A percentile compares a stretch with the other conserved stretches of the same genome.
phyloP scores from a whole-genome alignment of 805 yeast species.

The Saturnispora kantuleensis region DNA sequence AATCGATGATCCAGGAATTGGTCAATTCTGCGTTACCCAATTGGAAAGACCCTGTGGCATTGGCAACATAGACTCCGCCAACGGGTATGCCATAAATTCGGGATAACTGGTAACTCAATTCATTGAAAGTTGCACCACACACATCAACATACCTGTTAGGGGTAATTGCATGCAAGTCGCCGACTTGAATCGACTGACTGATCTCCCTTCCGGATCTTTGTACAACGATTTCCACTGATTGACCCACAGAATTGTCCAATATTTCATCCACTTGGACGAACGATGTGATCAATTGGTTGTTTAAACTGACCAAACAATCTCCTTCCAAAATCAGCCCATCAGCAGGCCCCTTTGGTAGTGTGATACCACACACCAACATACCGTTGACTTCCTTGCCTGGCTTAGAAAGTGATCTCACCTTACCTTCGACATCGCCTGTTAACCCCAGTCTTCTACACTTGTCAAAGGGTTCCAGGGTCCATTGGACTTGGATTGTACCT shows the following conservation, averaged over 20 bases:
- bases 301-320: slow-evolving; percentile 68
- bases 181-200: slow-evolving; percentile 43
- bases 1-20: slow-evolving; percentile 73
- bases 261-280: slow-evolving; percentile 79
- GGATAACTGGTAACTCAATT: slow-evolving; percentile 82
- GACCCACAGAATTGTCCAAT: slow-evolving; percentile 61
- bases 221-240: slow-evolving; percentile 43
- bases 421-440: slow-evolving; percentile 59
- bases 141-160: slow-evolving; percentile 76
- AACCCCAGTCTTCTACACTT: slow-evolving; percentile 85
- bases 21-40: slow-evolving; percentile 42
- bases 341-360: slow-evolving; percentile 81
- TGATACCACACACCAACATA: slow-evolving; percentile 69
- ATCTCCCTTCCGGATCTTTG: slow-evolving; percentile 68
- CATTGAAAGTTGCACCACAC: slow-evolving; percentile 80
- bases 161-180: slow-evolving; percentile 71
- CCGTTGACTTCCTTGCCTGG: slow-evolving; percentile 69
- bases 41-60: slow-evolving; percentile 69
- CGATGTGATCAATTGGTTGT: slow-evolving; percentile 52
- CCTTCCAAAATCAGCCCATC: slow-evolving; percentile 69
- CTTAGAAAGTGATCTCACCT: slow-evolving; percentile 40
- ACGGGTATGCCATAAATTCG: slow-evolving; percentile 77
- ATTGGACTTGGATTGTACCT: slow-evolving; percentile 88
- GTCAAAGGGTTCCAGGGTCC: slow-evolving; percentile 80
- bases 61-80: slow-evolving; percentile 69